These are phyloP conservation scores for Lachnellula subtilissima DNA, from an alignment of 2,329 filamentous ascomycete species.

Conservation along the genomic window DNA sequence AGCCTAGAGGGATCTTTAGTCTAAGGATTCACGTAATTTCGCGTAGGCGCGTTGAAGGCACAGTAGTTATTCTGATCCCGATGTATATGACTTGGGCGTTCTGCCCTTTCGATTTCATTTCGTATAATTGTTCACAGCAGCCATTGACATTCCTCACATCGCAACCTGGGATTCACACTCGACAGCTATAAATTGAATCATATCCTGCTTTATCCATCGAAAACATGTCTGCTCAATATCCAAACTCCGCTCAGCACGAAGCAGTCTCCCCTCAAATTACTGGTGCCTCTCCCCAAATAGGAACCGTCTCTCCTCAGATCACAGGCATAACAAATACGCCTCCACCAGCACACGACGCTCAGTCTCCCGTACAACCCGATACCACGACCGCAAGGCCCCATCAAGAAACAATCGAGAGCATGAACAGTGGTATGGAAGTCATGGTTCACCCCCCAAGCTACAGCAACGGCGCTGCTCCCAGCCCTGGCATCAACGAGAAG, in stretches of 20 bases:
- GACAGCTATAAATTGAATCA: not conserved
- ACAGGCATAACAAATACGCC: not conserved
- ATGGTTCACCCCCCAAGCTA: not conserved
- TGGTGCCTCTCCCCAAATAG: not conserved
- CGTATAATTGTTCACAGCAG: too few species aligned
- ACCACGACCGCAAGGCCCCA: not conserved
- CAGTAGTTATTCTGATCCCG: too few species aligned
- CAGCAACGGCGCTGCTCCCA: too few species aligned
- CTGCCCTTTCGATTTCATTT: too few species aligned
- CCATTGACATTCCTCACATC: too few species aligned
- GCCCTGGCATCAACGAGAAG: not conserved
- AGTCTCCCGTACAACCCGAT: not conserved
- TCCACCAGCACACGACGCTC: not conserved
- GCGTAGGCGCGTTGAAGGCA: too few species aligned
- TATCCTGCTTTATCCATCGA: not conserved
- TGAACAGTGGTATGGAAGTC: not conserved
- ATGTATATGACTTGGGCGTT: too few species aligned
- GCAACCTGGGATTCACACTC: too few species aligned
- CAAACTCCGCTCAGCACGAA: not conserved
- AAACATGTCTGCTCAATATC: not conserved
- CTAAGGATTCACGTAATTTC: not conserved
- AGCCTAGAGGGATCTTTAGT: not conserved
- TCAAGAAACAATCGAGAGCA: not conserved
- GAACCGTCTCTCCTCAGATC: not conserved
- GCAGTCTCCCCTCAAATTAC: not conserved